A percentile compares a stretch with the other conserved stretches of the same genome.
Evolutionary conservation across 2,329 filamentous ascomycete species (phyloP).

Genomic region (Plenodomus biglobosus): DNA sequence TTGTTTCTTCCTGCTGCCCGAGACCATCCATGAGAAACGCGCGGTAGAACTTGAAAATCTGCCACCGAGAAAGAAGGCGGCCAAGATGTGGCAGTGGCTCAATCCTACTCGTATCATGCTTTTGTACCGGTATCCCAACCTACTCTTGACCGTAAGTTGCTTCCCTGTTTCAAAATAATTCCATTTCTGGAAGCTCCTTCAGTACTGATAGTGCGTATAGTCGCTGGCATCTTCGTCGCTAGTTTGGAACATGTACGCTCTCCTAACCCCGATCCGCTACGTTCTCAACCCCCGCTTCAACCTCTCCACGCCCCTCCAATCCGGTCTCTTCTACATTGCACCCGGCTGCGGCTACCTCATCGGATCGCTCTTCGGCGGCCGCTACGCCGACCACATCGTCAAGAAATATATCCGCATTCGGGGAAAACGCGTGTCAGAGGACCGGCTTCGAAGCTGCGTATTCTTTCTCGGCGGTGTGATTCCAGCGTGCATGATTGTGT

Average conservation of each 20-base stretch:
- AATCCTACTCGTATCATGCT: conserved; percentile 66
- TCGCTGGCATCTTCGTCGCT: conserved; percentile 63
- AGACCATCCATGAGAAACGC: conserved; percentile 69
- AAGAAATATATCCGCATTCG: conserved; percentile 64
- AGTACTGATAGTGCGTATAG: conserved; percentile 3
- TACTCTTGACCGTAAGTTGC: conserved; percentile 52
- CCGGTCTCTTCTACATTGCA: conserved; percentile 72
- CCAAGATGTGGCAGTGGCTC: conserved; percentile 62
- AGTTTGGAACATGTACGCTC: conserved; percentile 75
- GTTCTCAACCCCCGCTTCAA: conserved; percentile 74
- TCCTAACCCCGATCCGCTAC: conserved; percentile 70
- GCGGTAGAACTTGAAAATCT: conserved; percentile 63
- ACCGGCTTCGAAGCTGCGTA: conserved; percentile 60
- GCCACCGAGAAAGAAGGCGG: conserved; percentile 51
- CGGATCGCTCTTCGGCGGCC: conserved; percentile 71
- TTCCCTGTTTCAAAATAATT: too few relatives aligned
- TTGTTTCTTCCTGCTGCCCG: conserved; percentile 67
- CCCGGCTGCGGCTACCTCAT: conserved; percentile 70
- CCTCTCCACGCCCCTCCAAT: conserved; percentile 65
- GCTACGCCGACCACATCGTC: conserved; percentile 68
- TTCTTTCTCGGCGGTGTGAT: conserved; percentile 60
- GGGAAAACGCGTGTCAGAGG: conserved; percentile 66
- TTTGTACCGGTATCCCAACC: conserved; percentile 69
- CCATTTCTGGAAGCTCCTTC: too few relatives aligned
- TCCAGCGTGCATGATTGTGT: conserved; percentile 66